phyloP scores from a whole-genome alignment of 2,329 filamentous ascomycete species.

The Rugonectria rugulosa region DNA sequence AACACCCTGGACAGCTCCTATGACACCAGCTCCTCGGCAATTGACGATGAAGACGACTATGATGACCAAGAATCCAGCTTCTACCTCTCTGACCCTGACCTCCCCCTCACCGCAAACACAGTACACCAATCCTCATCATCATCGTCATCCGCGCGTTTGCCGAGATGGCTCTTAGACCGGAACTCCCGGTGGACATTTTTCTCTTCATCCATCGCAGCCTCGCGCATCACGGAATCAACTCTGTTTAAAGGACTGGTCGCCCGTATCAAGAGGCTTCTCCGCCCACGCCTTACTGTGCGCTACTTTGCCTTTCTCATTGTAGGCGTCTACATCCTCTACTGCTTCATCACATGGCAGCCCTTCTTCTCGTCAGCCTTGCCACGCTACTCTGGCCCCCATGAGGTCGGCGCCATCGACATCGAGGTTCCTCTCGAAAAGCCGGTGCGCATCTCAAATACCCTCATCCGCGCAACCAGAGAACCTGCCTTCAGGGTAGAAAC shows the following conservation, averaged over 20 bases:
- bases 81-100: constrained; percentile 18
- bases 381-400: constrained; percentile 52
- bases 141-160: constrained; percentile 19
- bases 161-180: constrained; percentile 34
- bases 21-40: background rate
- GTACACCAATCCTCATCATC: constrained; percentile 1
- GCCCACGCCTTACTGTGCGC: constrained; percentile 45
- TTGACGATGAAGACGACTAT: background rate
- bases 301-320: constrained; percentile 43
- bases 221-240: constrained; percentile 5
- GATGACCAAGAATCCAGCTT: constrained; percentile 5
- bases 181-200: constrained; percentile 18
- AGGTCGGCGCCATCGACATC: constrained; percentile 56
- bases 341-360: constrained; percentile 49
- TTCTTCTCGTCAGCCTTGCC: constrained; percentile 55
- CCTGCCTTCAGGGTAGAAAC: constrained; percentile 56
- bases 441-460: constrained; percentile 40
- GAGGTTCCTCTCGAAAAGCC: constrained; percentile 51
- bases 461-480: constrained; percentile 44
- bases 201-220: constrained; percentile 12
- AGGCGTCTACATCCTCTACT: constrained; percentile 48
- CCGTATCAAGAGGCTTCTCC: constrained; percentile 28
- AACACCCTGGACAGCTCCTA: constrained; percentile 13
- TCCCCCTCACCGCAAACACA: constrained; percentile 13
- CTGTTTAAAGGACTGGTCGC: constrained; percentile 15